phyloP scores from a whole-genome alignment of 805 yeast species.

The Cyberlindnera samutprakarnensis region DNA sequence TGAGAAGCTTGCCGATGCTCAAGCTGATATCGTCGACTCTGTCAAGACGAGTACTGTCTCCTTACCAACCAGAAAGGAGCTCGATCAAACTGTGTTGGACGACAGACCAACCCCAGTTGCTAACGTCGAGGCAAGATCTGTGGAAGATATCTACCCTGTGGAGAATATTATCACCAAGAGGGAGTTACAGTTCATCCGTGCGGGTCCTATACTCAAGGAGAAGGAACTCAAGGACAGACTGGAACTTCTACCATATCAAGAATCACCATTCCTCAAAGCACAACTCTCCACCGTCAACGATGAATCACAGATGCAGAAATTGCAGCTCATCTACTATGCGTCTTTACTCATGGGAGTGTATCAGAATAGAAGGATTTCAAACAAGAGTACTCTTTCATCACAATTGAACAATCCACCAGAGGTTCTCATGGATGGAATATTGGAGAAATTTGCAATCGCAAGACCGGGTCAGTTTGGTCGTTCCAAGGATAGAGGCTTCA shows the following conservation, averaged over 20 bases:
- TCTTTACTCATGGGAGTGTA: constrained; percentile 77
- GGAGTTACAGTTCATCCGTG: constrained; percentile 59
- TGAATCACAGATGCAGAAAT: constrained; percentile 43
- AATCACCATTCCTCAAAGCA: constrained; percentile 48
- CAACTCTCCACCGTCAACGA: constrained; percentile 30
- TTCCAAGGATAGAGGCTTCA: constrained; percentile 67
- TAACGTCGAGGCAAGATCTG: constrained; percentile 70
- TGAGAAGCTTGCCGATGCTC: constrained; percentile 64
- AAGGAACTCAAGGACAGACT: constrained; percentile 39
- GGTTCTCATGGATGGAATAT: constrained; percentile 57
- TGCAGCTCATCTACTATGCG: constrained; percentile 71
- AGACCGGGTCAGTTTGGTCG: constrained; percentile 62
- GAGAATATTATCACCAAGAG: constrained; percentile 58
- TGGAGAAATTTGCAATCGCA: constrained; percentile 63
- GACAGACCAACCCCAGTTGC: constrained; percentile 83
- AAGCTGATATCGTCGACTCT: constrained; percentile 74
- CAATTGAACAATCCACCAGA: constrained; percentile 69
- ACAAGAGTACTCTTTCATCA: constrained; percentile 51
- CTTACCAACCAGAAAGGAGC: constrained; percentile 64
- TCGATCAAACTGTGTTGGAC: constrained; percentile 46
- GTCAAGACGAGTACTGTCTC: constrained; percentile 62
- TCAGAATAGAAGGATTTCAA: constrained; percentile 57
- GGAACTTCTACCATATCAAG: constrained; percentile 54
- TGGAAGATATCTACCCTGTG: constrained; percentile 77
- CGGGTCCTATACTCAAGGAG: constrained; percentile 53